Conservation (phyloP, 225 moss, liverwort and hornwort genomes). For the Lunularia cruciata region DNA sequence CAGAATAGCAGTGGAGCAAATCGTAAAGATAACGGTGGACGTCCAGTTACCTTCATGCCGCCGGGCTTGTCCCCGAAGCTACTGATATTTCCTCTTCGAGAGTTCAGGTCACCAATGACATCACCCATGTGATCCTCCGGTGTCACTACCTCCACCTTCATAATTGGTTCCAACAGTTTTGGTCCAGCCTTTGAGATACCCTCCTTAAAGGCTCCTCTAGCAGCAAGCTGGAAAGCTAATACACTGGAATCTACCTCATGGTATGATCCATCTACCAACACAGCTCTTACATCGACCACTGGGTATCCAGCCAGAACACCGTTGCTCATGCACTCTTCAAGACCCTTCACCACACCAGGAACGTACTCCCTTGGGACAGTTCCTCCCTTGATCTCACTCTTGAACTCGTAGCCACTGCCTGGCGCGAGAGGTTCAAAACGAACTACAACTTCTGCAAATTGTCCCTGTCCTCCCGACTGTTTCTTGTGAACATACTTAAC, state of each 20-base stretch:
- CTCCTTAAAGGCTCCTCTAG: constrained; percentile 88
- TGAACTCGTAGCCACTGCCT: constrained; percentile 87
- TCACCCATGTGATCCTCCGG: constrained; percentile 99
- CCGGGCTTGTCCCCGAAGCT: constrained; percentile 93
- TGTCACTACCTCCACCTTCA: constrained; percentile 99
- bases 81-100: constrained; percentile 77
- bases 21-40: background rate
- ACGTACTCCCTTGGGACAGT: constrained; percentile 91
- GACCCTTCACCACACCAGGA: constrained; percentile 94
- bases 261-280: constrained; percentile 84
- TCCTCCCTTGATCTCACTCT: constrained; percentile 99
- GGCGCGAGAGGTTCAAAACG: constrained; percentile 86
- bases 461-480: constrained; percentile 99
- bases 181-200: constrained; percentile 85
- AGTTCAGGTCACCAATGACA: constrained; percentile 95
- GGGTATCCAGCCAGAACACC: constrained; percentile 94
- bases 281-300: constrained; percentile 92
- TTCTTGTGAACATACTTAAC: constrained; percentile 94
- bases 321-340: constrained; percentile 98
- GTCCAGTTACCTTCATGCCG: constrained; percentile 75
- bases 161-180: constrained; percentile 86
- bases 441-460: constrained; percentile 93
- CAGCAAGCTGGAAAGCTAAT: constrained; percentile 95
- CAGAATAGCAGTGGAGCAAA: background rate
- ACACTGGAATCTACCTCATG: constrained; percentile 98